Conservation (phyloP, 2,329 filamentous ascomycete genomes). For the Fusarium odoratissimum region DNA sequence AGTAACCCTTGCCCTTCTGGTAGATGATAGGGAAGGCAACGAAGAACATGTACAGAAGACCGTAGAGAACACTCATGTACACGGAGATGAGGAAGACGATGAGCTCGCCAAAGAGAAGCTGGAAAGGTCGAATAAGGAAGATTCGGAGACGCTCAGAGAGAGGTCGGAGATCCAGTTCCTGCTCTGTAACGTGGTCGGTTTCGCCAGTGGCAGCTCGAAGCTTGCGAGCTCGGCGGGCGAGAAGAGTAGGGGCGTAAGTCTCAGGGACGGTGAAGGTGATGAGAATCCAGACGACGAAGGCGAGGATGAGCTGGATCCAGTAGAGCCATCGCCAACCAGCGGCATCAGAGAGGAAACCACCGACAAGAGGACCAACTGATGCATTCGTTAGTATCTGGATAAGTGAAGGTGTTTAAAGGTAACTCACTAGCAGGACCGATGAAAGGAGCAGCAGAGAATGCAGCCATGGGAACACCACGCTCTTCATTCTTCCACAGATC, state of each 20-base stretch:
- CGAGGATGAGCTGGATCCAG: constrained; percentile 85
- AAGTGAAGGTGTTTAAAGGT: background rate
- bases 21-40: constrained; percentile 78
- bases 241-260: constrained; percentile 85
- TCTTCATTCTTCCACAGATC: constrained; percentile 89
- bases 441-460: constrained; percentile 85
- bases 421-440: constrained; percentile 76
- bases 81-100: constrained; percentile 87
- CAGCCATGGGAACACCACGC: constrained; percentile 87
- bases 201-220: constrained; percentile 77
- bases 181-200: constrained; percentile 77
- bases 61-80: constrained; percentile 88
- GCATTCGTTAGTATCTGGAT: constrained; percentile 4
- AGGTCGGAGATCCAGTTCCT: constrained; percentile 80
- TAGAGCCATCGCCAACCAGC: constrained; percentile 86
- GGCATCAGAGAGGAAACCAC: constrained; percentile 79
- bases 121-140: constrained; percentile 85
- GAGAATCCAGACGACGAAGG: constrained; percentile 75
- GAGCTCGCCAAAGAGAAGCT: constrained; percentile 84
- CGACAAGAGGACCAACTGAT: constrained; percentile 75
- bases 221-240: constrained; percentile 76
- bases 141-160: constrained; percentile 75
- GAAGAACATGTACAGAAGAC: constrained; percentile 82
- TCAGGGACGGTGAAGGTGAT: constrained; percentile 92
- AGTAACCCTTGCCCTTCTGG: constrained; percentile 82